Percentiles rank a stretch among this genome's conserved stretches.
phyloP scores from a whole-genome alignment of 306 rosid species.

The Amphicarpaea edgeworthii region DNA sequence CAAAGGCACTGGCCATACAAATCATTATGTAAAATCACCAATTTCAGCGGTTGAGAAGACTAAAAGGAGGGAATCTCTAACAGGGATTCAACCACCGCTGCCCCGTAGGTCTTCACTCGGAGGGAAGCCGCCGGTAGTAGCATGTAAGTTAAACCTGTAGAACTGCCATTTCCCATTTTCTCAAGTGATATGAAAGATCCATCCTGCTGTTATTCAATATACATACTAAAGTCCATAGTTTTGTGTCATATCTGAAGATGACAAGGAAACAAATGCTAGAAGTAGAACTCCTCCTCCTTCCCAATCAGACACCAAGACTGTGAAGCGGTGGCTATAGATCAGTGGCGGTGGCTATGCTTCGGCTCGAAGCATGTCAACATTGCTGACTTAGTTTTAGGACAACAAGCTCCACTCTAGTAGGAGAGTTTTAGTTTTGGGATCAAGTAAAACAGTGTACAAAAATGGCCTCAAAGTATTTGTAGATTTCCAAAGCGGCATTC shows the following conservation, averaged over 20 bases:
- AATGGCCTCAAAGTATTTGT: not conserved
- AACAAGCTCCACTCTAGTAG: slow-evolving; percentile 39
- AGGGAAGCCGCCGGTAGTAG: slow-evolving; percentile 63
- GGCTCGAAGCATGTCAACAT: slow-evolving; percentile 60
- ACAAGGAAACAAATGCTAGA: slow-evolving; percentile 68
- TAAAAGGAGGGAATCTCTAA: slow-evolving; percentile 81
- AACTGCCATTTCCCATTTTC: slow-evolving; percentile 1
- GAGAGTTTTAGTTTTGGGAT: slow-evolving; percentile 37
- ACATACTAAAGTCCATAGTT: slow-evolving; percentile 21
- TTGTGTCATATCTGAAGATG: slow-evolving; percentile 54
- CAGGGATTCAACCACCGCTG: slow-evolving; percentile 64
- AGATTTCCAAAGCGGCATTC: slow-evolving; percentile 18
- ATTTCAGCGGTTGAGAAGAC: slow-evolving; percentile 52
- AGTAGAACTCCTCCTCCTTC: slow-evolving; percentile 89
- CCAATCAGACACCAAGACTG: slow-evolving; percentile 53
- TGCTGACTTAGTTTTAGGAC: slow-evolving; percentile 49
- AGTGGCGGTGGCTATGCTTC: slow-evolving; percentile 60
- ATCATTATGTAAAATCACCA: slow-evolving; percentile 56
- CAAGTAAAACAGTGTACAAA: not conserved
- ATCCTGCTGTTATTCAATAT: not conserved
- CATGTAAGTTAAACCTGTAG: slow-evolving; percentile 54
- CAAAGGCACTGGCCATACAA: slow-evolving; percentile 43
- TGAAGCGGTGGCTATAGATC: slow-evolving; percentile 64
- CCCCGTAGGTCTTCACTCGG: slow-evolving; percentile 80
- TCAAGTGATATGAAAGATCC: slow-evolving; percentile 12